A percentile compares a stretch with the other conserved stretches of the same genome.
Evolutionary conservation across 2,329 filamentous ascomycete genomes (phyloP).

Genomic region (Lasiodiplodia sp.): DNA sequence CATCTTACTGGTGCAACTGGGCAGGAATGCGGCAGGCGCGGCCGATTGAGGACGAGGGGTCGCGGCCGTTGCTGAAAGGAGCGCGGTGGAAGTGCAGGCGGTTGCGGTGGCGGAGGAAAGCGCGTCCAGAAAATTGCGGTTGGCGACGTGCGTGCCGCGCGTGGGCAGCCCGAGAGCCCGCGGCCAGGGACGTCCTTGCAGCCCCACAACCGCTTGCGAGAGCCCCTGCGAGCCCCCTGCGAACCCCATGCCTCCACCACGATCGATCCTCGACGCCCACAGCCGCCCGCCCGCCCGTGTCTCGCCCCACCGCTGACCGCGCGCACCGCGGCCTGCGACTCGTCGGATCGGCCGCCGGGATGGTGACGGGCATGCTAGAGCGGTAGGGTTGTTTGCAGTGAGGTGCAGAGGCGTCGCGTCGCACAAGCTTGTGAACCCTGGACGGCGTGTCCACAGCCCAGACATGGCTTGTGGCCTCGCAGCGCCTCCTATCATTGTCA

Average conservation of each 20-base stretch:
- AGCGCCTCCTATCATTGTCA: conserved; percentile 28
- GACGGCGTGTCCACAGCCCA: conserved; percentile 24
- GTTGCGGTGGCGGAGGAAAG: conserved; percentile 24
- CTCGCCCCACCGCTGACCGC: neutral
- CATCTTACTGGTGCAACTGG: conserved; percentile 23
- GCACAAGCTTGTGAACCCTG: conserved; percentile 27
- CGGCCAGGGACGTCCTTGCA: neutral
- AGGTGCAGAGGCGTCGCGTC: conserved; percentile 27
- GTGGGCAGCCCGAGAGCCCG: conserved; percentile 7
- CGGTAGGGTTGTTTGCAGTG: conserved; percentile 28
- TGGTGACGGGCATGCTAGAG: conserved; percentile 21
- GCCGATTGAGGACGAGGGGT: conserved; percentile 20
- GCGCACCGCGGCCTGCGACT: neutral
- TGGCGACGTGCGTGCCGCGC: conserved; percentile 15
- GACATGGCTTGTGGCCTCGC: conserved; percentile 27
- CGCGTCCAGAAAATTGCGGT: conserved; percentile 15
- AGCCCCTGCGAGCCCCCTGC: conserved; percentile 5
- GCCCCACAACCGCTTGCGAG: conserved; percentile 12
- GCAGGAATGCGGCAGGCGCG: conserved; percentile 26
- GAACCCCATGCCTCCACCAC: neutral
- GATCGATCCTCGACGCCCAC: neutral
- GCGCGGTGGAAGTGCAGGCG: conserved; percentile 22
- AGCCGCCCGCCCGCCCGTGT: neutral
- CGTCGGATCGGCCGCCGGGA: conserved; percentile 20
- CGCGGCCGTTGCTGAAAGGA: conserved; percentile 21